phyloP scores from a whole-genome alignment of 2,329 filamentous ascomycete species.

The Ophiosphaerella herpotricha region DNA sequence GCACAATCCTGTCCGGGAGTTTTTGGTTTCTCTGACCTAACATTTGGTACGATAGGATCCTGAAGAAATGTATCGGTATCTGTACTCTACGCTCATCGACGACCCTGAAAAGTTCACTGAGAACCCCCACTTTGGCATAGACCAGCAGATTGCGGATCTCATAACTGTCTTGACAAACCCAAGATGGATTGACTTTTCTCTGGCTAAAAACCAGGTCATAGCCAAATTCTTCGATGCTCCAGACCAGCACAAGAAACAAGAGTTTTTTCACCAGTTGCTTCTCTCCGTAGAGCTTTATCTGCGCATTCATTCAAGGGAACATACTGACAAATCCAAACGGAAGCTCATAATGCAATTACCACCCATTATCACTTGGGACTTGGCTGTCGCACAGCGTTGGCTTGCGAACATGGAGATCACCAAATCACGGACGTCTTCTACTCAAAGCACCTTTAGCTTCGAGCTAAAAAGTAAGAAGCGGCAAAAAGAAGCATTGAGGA shows the following conservation, averaged over 20 bases:
- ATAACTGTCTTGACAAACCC: constrained; percentile 70
- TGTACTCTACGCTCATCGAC: constrained; percentile 71
- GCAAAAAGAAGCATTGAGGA: constrained; percentile 70
- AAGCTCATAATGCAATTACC: constrained; percentile 68
- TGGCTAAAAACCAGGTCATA: constrained; percentile 71
- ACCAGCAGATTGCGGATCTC: constrained; percentile 74
- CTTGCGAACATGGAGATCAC: constrained; percentile 71
- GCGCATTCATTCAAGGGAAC: constrained; percentile 67
- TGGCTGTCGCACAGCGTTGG: constrained; percentile 76
- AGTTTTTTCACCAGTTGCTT: constrained; percentile 78
- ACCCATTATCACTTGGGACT: constrained; percentile 71
- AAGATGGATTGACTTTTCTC: constrained; percentile 75
- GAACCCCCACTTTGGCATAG: constrained; percentile 63
- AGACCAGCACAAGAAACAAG: constrained; percentile 63
- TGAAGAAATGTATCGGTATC: constrained; percentile 55
- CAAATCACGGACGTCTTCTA: constrained; percentile 56
- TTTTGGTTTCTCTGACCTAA: constrained; percentile 32
- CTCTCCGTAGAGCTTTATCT: constrained; percentile 73
- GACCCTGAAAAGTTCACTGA: constrained; percentile 66
- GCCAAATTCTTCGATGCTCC: constrained; percentile 70
- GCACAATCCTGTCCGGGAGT: constrained; percentile 11
- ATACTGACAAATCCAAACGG: constrained; percentile 67
- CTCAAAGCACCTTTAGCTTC: constrained; percentile 58
- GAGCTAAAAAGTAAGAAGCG: constrained; percentile 67
- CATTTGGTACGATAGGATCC: constrained; percentile 43